Percentiles rank a stretch among this genome's conserved stretches.
phyloP scores from a whole-genome alignment of 345 rosid genomes.

The Barbarea vulgaris region DNA sequence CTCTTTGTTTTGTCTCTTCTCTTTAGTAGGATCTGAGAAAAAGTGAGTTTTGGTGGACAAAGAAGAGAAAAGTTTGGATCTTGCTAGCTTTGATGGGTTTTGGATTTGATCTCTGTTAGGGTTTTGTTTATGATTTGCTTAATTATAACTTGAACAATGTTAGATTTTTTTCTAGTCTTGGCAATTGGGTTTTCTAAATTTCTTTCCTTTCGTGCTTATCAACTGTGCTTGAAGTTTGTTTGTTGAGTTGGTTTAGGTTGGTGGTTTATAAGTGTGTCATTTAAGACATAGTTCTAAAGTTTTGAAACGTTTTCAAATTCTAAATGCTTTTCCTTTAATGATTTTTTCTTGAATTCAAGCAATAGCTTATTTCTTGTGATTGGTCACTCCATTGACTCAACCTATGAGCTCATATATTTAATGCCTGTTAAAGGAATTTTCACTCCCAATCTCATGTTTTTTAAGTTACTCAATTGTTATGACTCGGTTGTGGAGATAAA shows the following conservation, averaged over 20 bases:
- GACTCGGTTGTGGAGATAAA: background rate
- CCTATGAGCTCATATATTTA: background rate
- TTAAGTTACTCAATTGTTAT: constrained; percentile 1
- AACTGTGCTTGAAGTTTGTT: background rate
- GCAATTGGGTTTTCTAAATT: background rate
- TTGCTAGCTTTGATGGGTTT: constrained; percentile 10
- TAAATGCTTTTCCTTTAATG: background rate
- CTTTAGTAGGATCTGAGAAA: constrained; percentile 9
- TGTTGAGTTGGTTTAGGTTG: background rate
- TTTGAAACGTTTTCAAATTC: background rate
- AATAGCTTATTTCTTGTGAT: background rate
- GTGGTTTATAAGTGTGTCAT: background rate
- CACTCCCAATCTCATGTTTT: background rate
- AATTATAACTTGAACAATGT: background rate
- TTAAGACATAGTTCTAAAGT: background rate
- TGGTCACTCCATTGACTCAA: background rate
- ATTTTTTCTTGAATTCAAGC: background rate
- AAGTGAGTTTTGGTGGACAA: too few relatives aligned
- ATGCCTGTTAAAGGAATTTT: background rate
- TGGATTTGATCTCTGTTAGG: constrained; percentile 4
- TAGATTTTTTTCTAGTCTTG: background rate
- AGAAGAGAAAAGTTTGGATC: constrained; percentile 20
- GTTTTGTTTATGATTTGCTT: background rate
- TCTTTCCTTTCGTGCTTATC: background rate
- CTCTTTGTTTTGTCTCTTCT: background rate